Evolutionary conservation across 2,329 filamentous ascomycete species (phyloP).

Genomic region (Talaromyces sp.): DNA sequence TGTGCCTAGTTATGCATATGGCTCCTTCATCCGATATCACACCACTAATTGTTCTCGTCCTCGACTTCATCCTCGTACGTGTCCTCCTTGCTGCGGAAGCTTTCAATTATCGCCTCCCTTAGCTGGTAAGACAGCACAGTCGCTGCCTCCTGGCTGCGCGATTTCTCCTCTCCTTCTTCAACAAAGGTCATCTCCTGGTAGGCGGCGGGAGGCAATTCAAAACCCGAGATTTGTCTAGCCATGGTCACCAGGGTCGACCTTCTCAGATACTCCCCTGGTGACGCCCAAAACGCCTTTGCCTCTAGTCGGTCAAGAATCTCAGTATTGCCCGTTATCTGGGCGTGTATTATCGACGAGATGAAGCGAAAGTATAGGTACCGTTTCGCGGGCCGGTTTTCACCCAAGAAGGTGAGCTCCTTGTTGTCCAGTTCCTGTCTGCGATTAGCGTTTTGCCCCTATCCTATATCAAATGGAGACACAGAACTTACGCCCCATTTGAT

Average conservation of each 20-base stretch:
- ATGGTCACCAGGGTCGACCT: not conserved
- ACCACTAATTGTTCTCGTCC: too few relatives aligned
- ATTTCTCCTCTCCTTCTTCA: not conserved
- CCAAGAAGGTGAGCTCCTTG: not conserved
- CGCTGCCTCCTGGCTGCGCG: not conserved
- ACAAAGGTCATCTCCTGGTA: not conserved
- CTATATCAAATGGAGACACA: not conserved
- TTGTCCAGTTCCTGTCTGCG: not conserved
- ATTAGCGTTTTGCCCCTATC: not conserved
- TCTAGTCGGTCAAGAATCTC: not conserved
- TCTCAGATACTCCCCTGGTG: not conserved
- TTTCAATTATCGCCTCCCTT: not conserved
- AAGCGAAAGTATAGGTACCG: not conserved
- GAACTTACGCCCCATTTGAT: not conserved
- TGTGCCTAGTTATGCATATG: too few relatives aligned
- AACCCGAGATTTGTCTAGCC: not conserved
- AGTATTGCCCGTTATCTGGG: not conserved
- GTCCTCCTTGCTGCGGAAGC: too few relatives aligned
- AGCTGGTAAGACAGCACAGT: not conserved
- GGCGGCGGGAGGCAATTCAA: not conserved
- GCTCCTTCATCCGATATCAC: too few relatives aligned
- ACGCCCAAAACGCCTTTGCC: not conserved
- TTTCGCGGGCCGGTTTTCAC: not conserved
- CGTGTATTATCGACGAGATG: not conserved
- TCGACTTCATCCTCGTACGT: too few relatives aligned